Evolutionary conservation across 2,329 filamentous ascomycete genomes (phyloP), one percentile per base, ranked within the genome.

Genomic region (Tolypocladium amazonense): DNA sequence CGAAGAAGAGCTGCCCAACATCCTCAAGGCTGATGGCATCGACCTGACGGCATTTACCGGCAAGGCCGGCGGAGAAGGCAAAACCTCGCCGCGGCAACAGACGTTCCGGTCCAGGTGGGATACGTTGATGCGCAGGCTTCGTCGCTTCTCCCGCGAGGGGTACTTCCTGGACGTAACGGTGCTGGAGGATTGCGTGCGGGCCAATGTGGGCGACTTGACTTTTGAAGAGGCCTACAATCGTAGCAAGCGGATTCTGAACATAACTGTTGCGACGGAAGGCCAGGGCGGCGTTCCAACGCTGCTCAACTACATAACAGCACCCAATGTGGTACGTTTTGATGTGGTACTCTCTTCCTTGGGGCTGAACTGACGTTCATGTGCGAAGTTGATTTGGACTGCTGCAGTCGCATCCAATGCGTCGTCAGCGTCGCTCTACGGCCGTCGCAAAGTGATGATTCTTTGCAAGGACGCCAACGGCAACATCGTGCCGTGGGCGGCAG

Each of bases 171-270:
- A 97, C 70, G 85, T 90, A 4, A 84, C 82, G 47, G 87, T 95
- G 12, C 75, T 97, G 54, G 91, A 95, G 69, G 85, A 92, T 61
- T 93, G 90, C 65, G 88, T 97, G 18, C 83, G 88, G 60, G 85
- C 87, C 18, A 96, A 96, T 65, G 86, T 96, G 18, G 92, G 92
- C 12, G 89, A 96, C 67, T 71, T 96, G 62, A 97, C 92, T 0
- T 97, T 97, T 68, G 90, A 95, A 72, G 93, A 97, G 75, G 93
- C 93, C 0, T 96, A 92, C 69, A 83, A 87, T 57, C 85, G 86
- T 62, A 96, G 91, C 45, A 94, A 94, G 69, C 81, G 91, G 57
- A 86, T 96, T 4, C 77, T 97, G 65, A 97, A 97, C 70, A 97
- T 97, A 64, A 96, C 92, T 0, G 87, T 97, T 27, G 89, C 89